A percentile compares a stretch with the other conserved stretches of the same genome.
Evolutionary conservation across 31 red algal genomes (phyloP).

Genomic region (Pterothamnion heteromorphum): DNA sequence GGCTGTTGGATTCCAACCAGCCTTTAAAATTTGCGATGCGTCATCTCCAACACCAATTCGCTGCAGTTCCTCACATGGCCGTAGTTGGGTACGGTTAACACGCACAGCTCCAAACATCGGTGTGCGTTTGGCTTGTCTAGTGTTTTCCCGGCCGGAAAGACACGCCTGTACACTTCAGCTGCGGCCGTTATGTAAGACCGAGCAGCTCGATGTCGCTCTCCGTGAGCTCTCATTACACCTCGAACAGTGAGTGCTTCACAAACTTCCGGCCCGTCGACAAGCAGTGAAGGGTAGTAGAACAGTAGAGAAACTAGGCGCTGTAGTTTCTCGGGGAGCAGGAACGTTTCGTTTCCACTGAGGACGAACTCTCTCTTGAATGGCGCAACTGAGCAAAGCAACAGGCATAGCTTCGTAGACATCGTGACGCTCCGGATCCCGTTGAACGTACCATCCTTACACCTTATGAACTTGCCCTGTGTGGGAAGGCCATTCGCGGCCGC

Average conservation of each 20-base stretch:
- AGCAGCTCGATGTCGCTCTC: neutral
- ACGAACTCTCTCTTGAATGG: neutral
- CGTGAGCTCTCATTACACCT: neutral
- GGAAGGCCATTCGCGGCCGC: neutral
- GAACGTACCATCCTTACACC: neutral
- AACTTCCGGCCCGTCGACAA: neutral
- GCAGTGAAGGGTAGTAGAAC: neutral
- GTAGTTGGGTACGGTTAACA: neutral
- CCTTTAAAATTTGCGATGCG: neutral
- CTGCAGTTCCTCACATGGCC: neutral
- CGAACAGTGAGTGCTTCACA: neutral
- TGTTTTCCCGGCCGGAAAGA: neutral
- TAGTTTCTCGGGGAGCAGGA: too few relatives aligned
- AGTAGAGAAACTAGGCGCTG: too few relatives aligned
- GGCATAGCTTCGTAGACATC: neutral
- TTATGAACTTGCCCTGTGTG: neutral
- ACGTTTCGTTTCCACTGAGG: neutral
- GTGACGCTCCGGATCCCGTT: neutral
- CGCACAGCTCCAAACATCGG: neutral
- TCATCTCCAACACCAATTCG: neutral
- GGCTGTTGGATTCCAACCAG: neutral
- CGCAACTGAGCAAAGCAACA: neutral
- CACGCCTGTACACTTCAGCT: neutral
- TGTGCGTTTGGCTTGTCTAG: neutral
- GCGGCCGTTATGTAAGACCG: neutral